Base-by-base conservation (phyloP, 2,329 filamentous ascomycete species). In the Colletotrichum gigasporum region DNA sequence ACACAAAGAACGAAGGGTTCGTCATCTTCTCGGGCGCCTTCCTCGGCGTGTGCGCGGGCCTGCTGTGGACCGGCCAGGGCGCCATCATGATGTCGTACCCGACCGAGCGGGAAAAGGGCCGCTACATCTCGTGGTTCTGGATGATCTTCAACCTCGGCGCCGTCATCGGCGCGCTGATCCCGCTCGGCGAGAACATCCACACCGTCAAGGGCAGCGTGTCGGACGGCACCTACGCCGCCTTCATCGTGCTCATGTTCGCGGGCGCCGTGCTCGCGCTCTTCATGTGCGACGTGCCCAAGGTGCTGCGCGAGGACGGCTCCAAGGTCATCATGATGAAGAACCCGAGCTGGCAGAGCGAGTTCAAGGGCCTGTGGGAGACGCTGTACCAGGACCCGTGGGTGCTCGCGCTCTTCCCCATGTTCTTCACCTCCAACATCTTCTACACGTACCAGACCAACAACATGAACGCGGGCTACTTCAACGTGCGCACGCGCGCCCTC, bases 51-150 rank as follows among this genome's bases (percentile, higher is more conserved):
- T 94, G 91, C 73, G 92, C 92, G 47, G 92, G 91, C 73, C 83
- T 95, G 37, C 83, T 96, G 35, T 96, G 92, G 92, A 90, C 90
- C 32, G 92, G 91, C 1, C 92, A 95, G 78, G 92, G 92, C 64
- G 89, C 91, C 63, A 92, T 95, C 73, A 94, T 95, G 90, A 95
- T 97, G 88, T 89, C 91, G 39, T 97, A 97, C 76, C 94, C 94
- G 2, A 83, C 86, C 18, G 94, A 97, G 79, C 78, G 87, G 32
- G 87, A 88, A 68, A 97, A 97, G 83, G 94, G 94, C 44, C 89
- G 90, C 64, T 97, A 94, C 76, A 97, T 97, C 75, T 91, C 91
- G 65, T 90, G 89, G 81, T 97, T 97, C 80, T 97, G 94, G 94
- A 89, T 94, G 76, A 96, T 97, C 72, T 97, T 97, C 85, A 97